Percentiles rank a stretch among this genome's conserved stretches.
Conservation (phyloP, 306 rosid species). For the Urtica urens region DNA sequence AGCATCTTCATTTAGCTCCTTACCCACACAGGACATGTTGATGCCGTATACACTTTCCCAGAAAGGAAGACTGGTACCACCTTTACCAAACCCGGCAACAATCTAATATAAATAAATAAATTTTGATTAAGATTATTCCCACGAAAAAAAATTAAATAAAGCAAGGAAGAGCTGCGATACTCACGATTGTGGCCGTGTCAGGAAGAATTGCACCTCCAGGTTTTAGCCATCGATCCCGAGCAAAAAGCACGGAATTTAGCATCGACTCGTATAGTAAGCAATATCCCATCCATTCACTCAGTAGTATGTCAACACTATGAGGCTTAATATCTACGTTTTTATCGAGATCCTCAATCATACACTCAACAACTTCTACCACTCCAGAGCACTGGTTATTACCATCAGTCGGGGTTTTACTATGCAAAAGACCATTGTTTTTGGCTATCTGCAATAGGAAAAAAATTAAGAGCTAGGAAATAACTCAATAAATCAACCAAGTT, state of each 20-base stretch:
- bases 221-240: constrained; percentile 85
- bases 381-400: constrained; percentile 27
- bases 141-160: not conserved
- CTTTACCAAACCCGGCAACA: constrained; percentile 94
- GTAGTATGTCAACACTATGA: constrained; percentile 66
- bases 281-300: constrained; percentile 99
- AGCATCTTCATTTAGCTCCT: constrained; percentile 66
- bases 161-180: constrained; percentile 14
- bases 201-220: constrained; percentile 95
- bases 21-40: constrained; percentile 73
- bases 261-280: constrained; percentile 87
- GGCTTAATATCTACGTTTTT: constrained; percentile 50
- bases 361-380: constrained; percentile 61
- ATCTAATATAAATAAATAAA: constrained; percentile 30
- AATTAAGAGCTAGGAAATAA: constrained; percentile 1
- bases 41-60: constrained; percentile 80
- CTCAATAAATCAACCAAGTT: constrained; percentile 1
- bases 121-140: not conserved
- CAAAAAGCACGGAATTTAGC: constrained; percentile 87
- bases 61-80: constrained; percentile 84
- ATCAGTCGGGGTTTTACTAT: constrained; percentile 25
- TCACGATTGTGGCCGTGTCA: constrained; percentile 85
- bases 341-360: constrained; percentile 80
- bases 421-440: constrained; percentile 50
- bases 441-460: constrained; percentile 46